Evolutionary conservation across 768 basidiomycete species (phyloP).

Genomic region (Pholiota microspora): DNA sequence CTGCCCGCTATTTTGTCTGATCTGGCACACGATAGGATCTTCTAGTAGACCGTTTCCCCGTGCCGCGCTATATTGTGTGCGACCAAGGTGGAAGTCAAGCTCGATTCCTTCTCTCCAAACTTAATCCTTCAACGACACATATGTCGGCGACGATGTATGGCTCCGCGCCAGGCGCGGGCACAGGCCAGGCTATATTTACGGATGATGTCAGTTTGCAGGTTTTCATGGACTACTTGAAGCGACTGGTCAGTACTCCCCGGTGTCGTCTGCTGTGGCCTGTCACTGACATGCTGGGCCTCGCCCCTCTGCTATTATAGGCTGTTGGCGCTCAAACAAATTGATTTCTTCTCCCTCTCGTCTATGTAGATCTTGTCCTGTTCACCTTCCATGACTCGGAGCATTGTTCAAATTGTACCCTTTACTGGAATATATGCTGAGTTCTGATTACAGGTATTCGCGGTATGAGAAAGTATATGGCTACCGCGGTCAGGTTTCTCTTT

Average conservation of each 20-base stretch:
- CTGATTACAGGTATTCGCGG: not conserved
- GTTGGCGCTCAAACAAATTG: conserved; percentile 15
- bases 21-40: conserved; percentile 59
- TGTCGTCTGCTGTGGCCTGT: not conserved
- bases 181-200: conserved; percentile 95
- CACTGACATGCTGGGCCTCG: not conserved
- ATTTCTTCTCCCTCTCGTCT: not conserved
- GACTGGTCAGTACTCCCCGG: conserved; percentile 56
- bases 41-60: conserved; percentile 92
- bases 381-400: conserved; percentile 2
- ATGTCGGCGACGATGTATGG: conserved; percentile 93
- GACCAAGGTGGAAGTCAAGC: conserved; percentile 98
- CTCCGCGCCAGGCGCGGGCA: conserved; percentile 57
- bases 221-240: conserved; percentile 97
- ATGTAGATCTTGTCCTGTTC: conserved; percentile 5
- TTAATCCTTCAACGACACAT: conserved; percentile 98
- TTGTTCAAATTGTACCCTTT: not conserved
- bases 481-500: not conserved
- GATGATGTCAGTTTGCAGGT: conserved; percentile 98
- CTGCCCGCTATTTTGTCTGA: not conserved
- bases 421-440: conserved; percentile 8
- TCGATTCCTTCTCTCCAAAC: conserved; percentile 93
- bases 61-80: conserved; percentile 96
- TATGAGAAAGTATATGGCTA: not conserved
- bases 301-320: conserved; percentile 4